Percentiles rank a stretch among this genome's conserved stretches.
phyloP scores from a whole-genome alignment of 2,329 filamentous ascomycete species.

The Aspergillus sp. region DNA sequence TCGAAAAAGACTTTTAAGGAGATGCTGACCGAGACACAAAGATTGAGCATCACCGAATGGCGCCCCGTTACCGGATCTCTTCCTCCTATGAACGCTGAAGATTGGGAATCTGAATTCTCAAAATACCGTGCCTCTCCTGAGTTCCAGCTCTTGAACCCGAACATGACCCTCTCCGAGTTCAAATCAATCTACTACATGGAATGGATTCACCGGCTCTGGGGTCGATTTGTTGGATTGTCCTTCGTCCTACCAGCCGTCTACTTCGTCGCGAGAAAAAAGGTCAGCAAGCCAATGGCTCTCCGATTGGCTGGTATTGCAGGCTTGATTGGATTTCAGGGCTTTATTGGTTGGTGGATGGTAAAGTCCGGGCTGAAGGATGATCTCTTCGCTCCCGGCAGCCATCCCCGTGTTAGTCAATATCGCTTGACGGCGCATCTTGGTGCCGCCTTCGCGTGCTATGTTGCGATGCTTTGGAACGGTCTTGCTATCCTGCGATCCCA shows the following conservation, averaged over 20 bases:
- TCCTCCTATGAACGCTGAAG: constrained; percentile 74
- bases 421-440: constrained; percentile 86
- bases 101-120: constrained; percentile 91
- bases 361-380: constrained; percentile 95
- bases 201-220: constrained; percentile 95
- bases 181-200: constrained; percentile 99
- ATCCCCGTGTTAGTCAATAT: constrained; percentile 94
- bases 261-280: constrained; percentile 79
- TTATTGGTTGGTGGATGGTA: constrained; percentile 99
- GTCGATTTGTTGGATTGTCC: constrained; percentile 84
- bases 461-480: constrained; percentile 90
- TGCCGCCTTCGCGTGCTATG: constrained; percentile 90
- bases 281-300: constrained; percentile 76
- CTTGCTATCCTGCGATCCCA: constrained; percentile 81
- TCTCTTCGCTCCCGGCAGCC: constrained; percentile 85
- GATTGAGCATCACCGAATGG: constrained; percentile 98
- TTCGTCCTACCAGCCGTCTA: constrained; percentile 88
- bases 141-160: constrained; percentile 86
- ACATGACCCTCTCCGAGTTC: constrained; percentile 92
- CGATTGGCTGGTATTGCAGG: constrained; percentile 81
- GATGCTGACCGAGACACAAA: constrained; percentile 42
- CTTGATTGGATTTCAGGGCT: constrained; percentile 91
- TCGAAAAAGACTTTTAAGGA: background rate
- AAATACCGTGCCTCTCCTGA: constrained; percentile 94
- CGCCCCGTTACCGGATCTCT: constrained; percentile 90